Evolutionary conservation across 768 basidiomycete species (phyloP), one percentile per base, ranked within the genome.

Genomic region (Tricholoma flavovirens): DNA sequence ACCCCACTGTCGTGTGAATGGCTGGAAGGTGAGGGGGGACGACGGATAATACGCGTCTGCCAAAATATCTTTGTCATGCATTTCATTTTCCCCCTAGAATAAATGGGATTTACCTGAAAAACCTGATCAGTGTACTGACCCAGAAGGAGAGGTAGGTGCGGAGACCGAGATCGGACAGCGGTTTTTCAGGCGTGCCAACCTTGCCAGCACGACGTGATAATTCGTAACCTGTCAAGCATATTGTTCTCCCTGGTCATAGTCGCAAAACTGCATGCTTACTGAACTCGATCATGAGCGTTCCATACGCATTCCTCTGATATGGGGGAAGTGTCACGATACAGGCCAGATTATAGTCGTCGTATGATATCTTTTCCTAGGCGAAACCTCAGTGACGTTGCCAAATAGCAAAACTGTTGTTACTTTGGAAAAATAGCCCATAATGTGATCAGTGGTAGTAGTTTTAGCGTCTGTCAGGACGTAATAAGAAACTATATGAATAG

Each of bases 261-360:
- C 30, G 53, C 22, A 4, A 35, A 26, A 45, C 33, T n/a, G 0
- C 17, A 40, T n/a, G 73, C 92, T 43, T 66, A 96, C 96, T 98
- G 77, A 98, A 97, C 74, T 99, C 96, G 60, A 98, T 98, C 80
- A 99, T 80, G 22, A 98, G 84, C 79, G 91, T 93, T 2, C 96
- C 97, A 64, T 88, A 97, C 5, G 93, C 90, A 62, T 86, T 82
- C 56, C 84, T 80, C 65, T 98, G 96, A 65, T 87, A 93, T 15
- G 94, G 97, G 1, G 97, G 97, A 40, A 99, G 82, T 6, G 90
- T 91, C 62, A 98, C 86, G 63, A 99, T 99, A 69, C 93, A 95
- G 3, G 96, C 96, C 8, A 99, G 81, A 66, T 99, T 99, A 73
- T 95, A 97, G 63, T 96, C 91, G 62, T 99, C 97, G 60, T 93